Evolutionary conservation across 805 yeast species (phyloP), one percentile per base, ranked within the genome.

Genomic region (Candida hungchunana): DNA sequence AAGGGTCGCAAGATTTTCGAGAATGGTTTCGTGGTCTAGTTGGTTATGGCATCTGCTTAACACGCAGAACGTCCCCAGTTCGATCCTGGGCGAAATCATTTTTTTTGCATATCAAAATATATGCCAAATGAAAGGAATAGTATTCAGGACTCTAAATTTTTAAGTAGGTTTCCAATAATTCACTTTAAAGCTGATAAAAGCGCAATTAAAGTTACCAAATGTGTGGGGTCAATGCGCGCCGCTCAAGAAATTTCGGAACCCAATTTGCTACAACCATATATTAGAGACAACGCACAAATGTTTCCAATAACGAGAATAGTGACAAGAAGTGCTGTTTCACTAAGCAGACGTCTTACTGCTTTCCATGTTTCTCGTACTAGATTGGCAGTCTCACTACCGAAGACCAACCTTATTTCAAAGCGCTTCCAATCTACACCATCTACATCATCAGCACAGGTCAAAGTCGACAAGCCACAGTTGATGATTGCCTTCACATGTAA

Each of bases 41-140:
- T 69, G 96, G 96, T 88, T 79, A 89, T 89, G 96, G 95, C 96
- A 84, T 85, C 93, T 88, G 96, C 96, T 86, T 89, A 87, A 89
- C 97, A 89, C 96, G 96, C 96, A 87, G 93, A 85, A 85, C 88
- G 97, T 90, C 97, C 96, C 97, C 96, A 88, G 97, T 90, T 90
- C 97, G 96, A 90, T 87, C 97, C 97, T 89, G 97, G 97, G 97
- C 88, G 83, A 80, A 86, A 82, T 87, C 96, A 88, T 43, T 10
- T 27, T 15, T 27, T 27, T 14, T 27, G 10, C 10, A 27, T 11
- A 7, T 12, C 8, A 7, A 27, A 17, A 6, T 14, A 7, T 18
- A 9, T 15, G 10, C 15, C n/a, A 10, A 10, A 8, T 12, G 7
- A 25, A 25, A 35, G 26, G 33, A 29, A 21, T 7, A 10, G 8